phyloP scores from a whole-genome alignment of 805 yeast species.

The Metschnikowia dekortorum region DNA sequence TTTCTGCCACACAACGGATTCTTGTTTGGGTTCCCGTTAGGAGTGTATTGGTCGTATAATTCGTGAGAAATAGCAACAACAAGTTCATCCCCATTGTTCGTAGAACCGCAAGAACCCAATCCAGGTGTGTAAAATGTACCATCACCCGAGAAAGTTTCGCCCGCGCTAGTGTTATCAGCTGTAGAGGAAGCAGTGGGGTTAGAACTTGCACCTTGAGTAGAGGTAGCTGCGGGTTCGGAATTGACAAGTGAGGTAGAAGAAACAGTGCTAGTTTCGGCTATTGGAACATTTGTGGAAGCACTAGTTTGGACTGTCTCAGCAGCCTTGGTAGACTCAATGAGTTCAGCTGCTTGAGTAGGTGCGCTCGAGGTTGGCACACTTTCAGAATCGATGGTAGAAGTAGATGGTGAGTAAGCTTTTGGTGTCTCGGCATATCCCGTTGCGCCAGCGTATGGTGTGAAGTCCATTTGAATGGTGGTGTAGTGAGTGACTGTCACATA shows the following conservation, averaged over 20 bases:
- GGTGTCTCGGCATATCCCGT: background rate
- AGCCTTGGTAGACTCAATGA: background rate
- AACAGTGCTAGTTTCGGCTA: background rate
- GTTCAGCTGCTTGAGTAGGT: background rate
- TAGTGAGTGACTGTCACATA: slow-evolving; percentile 12
- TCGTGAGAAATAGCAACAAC: slow-evolving; percentile 50
- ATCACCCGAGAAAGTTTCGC: slow-evolving; percentile 30
- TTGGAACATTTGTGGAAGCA: too few species aligned
- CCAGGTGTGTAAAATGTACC: slow-evolving; percentile 48
- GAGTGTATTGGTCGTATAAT: slow-evolving; percentile 33
- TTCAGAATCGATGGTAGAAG: background rate
- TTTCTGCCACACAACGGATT: slow-evolving; percentile 51
- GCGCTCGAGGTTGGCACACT: background rate
- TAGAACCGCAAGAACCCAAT: slow-evolving; percentile 53
- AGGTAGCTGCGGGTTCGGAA: too few species aligned
- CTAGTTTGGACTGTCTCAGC: background rate
- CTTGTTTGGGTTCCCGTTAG: slow-evolving; percentile 37
- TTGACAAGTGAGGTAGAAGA: background rate
- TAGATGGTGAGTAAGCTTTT: background rate
- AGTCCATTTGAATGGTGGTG: slow-evolving; percentile 8
- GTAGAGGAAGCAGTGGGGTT: background rate
- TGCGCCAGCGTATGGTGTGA: slow-evolving; percentile 4
- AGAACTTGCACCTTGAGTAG: background rate
- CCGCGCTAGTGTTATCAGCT: slow-evolving; percentile 11
- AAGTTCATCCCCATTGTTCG: slow-evolving; percentile 42